Base-by-base conservation (phyloP, 768 basidiomycete genomes). In the Royoungia palumana region DNA sequence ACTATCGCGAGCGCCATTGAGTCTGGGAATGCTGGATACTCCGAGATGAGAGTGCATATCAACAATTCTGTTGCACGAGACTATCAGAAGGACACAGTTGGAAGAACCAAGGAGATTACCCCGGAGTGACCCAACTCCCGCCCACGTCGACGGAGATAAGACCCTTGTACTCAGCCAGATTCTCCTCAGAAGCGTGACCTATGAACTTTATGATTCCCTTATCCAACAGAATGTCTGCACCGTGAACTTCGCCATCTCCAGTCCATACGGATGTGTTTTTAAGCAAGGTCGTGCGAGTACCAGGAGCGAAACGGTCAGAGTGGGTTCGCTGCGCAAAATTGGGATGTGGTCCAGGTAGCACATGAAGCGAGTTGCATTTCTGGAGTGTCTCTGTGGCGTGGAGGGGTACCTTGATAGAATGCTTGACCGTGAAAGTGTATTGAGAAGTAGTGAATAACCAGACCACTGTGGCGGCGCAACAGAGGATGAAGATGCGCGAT, bases 211-310 rank as follows among this genome's bases (percentile, higher is more conserved):
- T 82, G 17, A 89, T 55, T 5, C 86, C 87, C 41, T 77, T 79
- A 55, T 88, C 81, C 34, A 96, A 60, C 2, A 89, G 71, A 10
- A 94, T 69, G 51, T 87, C 86, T 1, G 80, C 85, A 6, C 67
- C 65, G 34, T 89, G 45, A 22, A 91, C 74, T 50, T 85, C 73
- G 2, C 80, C 80, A 1, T 90, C 90, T 36, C 86, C 81, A 1
- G 90, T 94, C 92, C 92, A 94, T 53, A 95, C 77, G 24, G 74
- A 88, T 21, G 83, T 91, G 54, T 91, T 87, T 63, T 73, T 77
- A 46, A 94, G 76, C 41, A 87, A 71, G 6, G 80, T 73, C 2
- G 88, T 73, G 42, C 72, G 72, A 3, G 89, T 87, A 3, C 82
- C 85, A 2, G 70, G 70, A 9, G 73, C 81, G 56, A 80, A 88